Conservation (phyloP, 495 filamentous ascomycete genomes). For the Aspergillus saccharolyticus region DNA sequence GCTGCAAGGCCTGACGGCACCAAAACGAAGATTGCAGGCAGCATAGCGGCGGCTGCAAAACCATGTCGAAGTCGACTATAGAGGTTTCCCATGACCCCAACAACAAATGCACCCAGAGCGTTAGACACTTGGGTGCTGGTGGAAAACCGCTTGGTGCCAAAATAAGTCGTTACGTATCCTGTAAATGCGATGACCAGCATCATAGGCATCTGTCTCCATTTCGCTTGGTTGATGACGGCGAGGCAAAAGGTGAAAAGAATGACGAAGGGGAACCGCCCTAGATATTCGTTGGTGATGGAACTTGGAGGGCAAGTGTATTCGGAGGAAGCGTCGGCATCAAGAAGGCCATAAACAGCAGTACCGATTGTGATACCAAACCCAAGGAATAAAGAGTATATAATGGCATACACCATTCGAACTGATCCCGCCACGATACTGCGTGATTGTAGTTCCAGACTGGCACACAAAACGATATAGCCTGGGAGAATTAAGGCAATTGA, state of each 20-base stretch:
- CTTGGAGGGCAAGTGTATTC: conserved; percentile 59
- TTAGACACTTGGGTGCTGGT: conserved; percentile 74
- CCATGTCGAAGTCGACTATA: conserved; percentile 82
- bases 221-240: conserved; percentile 81
- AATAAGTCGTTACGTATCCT: conserved; percentile 86
- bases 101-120: conserved; percentile 78
- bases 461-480: conserved; percentile 79
- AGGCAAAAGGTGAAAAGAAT: conserved; percentile 76
- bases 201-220: conserved; percentile 81
- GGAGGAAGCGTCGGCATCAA: conserved; percentile 70
- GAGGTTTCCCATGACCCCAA: conserved; percentile 81
- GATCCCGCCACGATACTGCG: conserved; percentile 82
- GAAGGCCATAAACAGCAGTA: conserved; percentile 79
- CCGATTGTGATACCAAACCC: conserved; percentile 97
- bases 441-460: conserved; percentile 82
- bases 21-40: conserved; percentile 92
- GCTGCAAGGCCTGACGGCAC: conserved; percentile 88
- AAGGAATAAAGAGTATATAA: conserved; percentile 92
- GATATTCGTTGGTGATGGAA: conserved; percentile 47
- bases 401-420: conserved; percentile 91
- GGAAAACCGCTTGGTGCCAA: conserved; percentile 63
- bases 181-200: conserved; percentile 79
- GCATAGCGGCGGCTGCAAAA: conserved; percentile 79
- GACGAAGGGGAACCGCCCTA: conserved; percentile 65
- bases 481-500: conserved; percentile 90